These are phyloP conservation scores for Posidonia oceanica DNA, from an alignment of 116 monocot genomes.

Conservation along the genomic window DNA sequence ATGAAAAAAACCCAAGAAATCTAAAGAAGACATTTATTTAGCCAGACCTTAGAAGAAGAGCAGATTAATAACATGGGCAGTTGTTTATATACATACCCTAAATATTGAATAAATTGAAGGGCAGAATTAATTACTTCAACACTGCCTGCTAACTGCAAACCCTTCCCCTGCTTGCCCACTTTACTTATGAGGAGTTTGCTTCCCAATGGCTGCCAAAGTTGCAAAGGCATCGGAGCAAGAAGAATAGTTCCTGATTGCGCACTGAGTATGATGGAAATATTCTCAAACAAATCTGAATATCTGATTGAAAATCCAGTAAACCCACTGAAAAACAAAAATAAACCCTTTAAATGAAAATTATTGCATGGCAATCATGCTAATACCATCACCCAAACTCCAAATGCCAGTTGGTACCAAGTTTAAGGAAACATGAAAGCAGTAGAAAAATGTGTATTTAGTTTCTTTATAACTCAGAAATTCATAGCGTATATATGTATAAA, in stretches of 20 bases:
- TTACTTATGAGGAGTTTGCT: conserved; percentile 30
- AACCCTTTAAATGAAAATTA: not conserved
- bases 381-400: too few relatives aligned
- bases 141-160: conserved; percentile 43
- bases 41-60: not conserved
- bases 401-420: too few relatives aligned
- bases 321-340: conserved; percentile 36
- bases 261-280: conserved; percentile 52
- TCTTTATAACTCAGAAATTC: too few relatives aligned
- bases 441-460: too few relatives aligned
- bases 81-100: conserved; percentile 35
- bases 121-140: conserved; percentile 53
- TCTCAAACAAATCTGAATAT: conserved; percentile 59
- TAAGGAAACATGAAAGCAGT: too few relatives aligned
- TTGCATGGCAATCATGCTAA: too few relatives aligned
- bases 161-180: conserved; percentile 34
- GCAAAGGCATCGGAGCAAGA: conserved; percentile 58
- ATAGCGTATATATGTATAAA: not conserved
- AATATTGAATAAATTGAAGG: conserved; percentile 68
- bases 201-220: conserved; percentile 27
- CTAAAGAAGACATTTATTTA: not conserved
- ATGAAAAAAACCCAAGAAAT: not conserved
- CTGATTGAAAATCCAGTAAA: conserved; percentile 59
- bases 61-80: not conserved
- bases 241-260: conserved; percentile 57